Base-by-base conservation (phyloP, 2,329 filamentous ascomycete species). In the Venturia aucupariae region DNA sequence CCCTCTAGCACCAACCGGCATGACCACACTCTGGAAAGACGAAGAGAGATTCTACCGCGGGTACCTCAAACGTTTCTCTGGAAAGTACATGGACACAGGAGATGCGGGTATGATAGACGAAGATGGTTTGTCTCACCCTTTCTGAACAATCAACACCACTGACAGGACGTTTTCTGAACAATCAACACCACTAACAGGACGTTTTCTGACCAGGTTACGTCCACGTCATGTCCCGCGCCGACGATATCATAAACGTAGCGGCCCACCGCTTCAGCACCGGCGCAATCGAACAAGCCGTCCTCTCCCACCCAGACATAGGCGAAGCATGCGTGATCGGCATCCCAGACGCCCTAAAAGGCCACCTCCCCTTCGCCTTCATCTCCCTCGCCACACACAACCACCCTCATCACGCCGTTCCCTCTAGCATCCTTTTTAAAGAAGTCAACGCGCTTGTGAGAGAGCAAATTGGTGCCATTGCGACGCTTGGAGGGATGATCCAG, bases 171-270 rank as follows among this genome's bases (percentile, higher is more conserved):
- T 22, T 15, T 15, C 30, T 17, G 30, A 57, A 57, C 15, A 19
- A 35, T 7, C 15, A 35, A 57, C 51, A 22, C 5, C 15, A 57
- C 51, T 57, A n/a, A 57, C 24, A 38, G n/a, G n/a, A n/a, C 17
- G 15, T 24, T 22, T 15, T 15, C 30, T 17, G 10, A 13, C 10
- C 27, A 62, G 46, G 84, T 4, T 86, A 86, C 68, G 79, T 86
- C 39, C 82, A 85, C 69, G 80, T 88, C 69, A 86, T 87, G 82
- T 80, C 81, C 3, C 75, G 85, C 63, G 82, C 81, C 39, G 92
- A 97, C 77, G 92, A 97, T 74, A 88, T 97, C 66, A 92, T 97
- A 72, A 97, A 97, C 72, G 92, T 96, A n/a, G 92, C 92, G 48
- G 92, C 92, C 5, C 92, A 97, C 77, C 85, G 92, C 17, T 87